Conservation (phyloP, 179 eudicot species). For the Pouteria campechiana region DNA sequence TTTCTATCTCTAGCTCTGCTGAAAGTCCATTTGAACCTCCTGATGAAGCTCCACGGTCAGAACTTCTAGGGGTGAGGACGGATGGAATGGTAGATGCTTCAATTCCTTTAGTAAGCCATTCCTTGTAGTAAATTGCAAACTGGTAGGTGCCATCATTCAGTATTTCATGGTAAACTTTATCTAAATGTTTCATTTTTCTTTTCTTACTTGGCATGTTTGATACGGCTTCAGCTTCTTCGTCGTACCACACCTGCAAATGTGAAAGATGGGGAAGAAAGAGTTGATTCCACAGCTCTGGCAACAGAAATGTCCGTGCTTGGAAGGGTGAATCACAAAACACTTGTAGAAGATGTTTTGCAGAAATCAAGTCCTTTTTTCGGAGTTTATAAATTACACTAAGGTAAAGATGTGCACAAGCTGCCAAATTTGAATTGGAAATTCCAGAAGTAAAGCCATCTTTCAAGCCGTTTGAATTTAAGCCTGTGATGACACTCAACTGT, state of each 20-base stretch:
- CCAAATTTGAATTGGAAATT: conserved; percentile 28
- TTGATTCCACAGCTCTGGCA: conserved; percentile 40
- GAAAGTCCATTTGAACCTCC: too few relatives aligned
- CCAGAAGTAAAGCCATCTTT: conserved; percentile 36
- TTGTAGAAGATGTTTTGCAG: conserved; percentile 45
- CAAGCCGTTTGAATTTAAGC: conserved; percentile 26
- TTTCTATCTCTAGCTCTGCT: too few relatives aligned
- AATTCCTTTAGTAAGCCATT: conserved; percentile 39
- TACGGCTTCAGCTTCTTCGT: conserved; percentile 18
- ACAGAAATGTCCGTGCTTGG: conserved; percentile 28
- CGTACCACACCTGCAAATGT: conserved; percentile 33
- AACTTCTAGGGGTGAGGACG: conserved; percentile 20
- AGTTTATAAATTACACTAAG: conserved; percentile 30
- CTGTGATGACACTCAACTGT: conserved; percentile 47
- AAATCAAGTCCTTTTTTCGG: conserved; percentile 30
- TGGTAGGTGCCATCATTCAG: conserved; percentile 38
- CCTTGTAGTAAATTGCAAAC: conserved; percentile 42
- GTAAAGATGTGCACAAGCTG: conserved; percentile 49
- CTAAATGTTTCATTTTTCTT: conserved; percentile 27
- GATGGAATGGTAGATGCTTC: conserved; percentile 34
- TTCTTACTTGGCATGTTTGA: conserved; percentile 17
- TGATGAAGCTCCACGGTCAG: conserved; percentile 11
- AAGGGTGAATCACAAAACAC: conserved; percentile 44
- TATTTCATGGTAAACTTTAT: conserved; percentile 28
- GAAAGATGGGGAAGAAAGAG: conserved; percentile 37